phyloP scores from a whole-genome alignment of 768 basidiomycete species.

The Lentinula sp. region DNA sequence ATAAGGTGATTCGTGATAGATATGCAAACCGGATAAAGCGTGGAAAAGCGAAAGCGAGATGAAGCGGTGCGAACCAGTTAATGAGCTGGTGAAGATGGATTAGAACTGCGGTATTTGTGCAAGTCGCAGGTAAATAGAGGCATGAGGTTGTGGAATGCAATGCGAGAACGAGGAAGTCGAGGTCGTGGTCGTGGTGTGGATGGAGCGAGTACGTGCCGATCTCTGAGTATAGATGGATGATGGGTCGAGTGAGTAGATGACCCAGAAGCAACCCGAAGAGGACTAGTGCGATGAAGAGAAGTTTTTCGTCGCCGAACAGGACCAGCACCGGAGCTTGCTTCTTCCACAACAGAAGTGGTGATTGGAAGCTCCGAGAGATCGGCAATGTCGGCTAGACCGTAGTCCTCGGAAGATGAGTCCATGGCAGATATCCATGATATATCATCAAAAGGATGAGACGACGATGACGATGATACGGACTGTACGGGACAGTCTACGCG shows the following conservation, averaged over 20 bases:
- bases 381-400: conserved; percentile 50
- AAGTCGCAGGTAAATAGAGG: conserved; percentile 5
- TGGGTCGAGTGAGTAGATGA: not conserved
- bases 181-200: conserved; percentile 2
- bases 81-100: conserved; percentile 1
- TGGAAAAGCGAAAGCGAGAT: not conserved
- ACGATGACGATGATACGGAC: conserved; percentile 15
- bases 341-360: conserved; percentile 15
- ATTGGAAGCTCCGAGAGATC: conserved; percentile 58
- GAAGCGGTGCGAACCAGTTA: conserved; percentile 3
- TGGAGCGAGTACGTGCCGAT: not conserved
- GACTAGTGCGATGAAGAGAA: conserved; percentile 14
- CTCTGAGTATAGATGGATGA: not conserved
- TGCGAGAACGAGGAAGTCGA: not conserved
- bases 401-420: conserved; percentile 35
- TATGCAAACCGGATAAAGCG: not conserved
- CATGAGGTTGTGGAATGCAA: conserved; percentile 6
- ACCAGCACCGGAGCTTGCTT: conserved; percentile 28
- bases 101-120: conserved; percentile 1
- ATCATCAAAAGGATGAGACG: conserved; percentile 44
- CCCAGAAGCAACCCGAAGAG: conserved; percentile 1
- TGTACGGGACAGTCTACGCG: conserved; percentile 35
- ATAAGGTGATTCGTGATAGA: not conserved
- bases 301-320: conserved; percentile 57
- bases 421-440: conserved; percentile 66